These are phyloP conservation scores for Mucor sp. DNA, from an alignment of 371 early-diverging fungal species.

Conservation along the genomic window DNA sequence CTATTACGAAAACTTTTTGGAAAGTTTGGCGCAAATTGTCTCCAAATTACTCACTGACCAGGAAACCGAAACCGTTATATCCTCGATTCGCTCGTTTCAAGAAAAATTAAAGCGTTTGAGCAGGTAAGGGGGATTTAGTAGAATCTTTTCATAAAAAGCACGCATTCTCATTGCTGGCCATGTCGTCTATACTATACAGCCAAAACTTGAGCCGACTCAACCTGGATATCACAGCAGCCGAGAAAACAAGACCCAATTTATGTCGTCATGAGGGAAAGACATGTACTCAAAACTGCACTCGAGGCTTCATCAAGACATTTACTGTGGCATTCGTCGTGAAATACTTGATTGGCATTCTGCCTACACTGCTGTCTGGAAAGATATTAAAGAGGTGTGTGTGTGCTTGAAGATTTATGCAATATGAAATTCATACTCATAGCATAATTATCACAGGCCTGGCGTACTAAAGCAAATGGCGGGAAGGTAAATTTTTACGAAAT, in stretches of 20 bases:
- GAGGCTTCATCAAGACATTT: conserved; percentile 79
- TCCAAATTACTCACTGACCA: conserved; percentile 78
- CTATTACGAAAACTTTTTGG: conserved; percentile 76
- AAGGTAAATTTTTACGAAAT: conserved; percentile 43
- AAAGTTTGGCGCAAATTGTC: conserved; percentile 75
- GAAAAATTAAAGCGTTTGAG: conserved; percentile 67
- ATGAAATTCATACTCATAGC: not conserved
- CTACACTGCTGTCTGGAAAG: conserved; percentile 66
- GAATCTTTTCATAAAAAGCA: not conserved
- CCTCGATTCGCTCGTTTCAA: conserved; percentile 72
- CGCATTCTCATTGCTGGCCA: not conserved
- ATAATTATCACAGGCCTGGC: conserved; percentile 37
- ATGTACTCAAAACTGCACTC: conserved; percentile 72
- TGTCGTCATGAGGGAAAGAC: conserved; percentile 80
- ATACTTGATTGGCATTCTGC: conserved; percentile 72
- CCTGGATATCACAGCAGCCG: conserved; percentile 45
- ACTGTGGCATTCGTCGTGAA: conserved; percentile 72
- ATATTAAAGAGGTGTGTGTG: conserved; percentile 59
- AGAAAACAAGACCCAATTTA: conserved; percentile 21
- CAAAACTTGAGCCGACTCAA: conserved; percentile 63
- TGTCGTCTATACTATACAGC: too few species aligned
- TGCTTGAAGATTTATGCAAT: not conserved
- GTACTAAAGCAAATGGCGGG: conserved; percentile 62
- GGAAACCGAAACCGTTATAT: conserved; percentile 75
- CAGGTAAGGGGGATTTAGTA: conserved; percentile 41